phyloP scores from a whole-genome alignment of 2,329 filamentous ascomycete genomes.

The Bisporella sp. region DNA sequence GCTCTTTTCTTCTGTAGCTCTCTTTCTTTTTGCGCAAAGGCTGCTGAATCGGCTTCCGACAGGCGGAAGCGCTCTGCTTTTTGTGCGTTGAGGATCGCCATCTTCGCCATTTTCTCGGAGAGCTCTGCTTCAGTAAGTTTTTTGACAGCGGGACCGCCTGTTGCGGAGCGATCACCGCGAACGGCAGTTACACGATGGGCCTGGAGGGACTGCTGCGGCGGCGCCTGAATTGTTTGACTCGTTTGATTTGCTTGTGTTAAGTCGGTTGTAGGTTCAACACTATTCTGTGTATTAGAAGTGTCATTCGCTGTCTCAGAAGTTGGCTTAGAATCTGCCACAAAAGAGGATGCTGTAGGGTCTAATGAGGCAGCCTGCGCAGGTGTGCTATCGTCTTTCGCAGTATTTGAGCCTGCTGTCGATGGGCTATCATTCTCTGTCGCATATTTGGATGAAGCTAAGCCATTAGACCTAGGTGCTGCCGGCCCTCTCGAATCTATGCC shows the following conservation, averaged over 20 bases:
- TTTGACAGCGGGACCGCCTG: constrained; percentile 45
- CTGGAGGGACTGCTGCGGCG: too few relatives aligned
- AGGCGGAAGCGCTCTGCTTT: constrained; percentile 53
- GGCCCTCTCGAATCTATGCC: neutral
- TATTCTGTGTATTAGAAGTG: neutral
- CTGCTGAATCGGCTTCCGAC: constrained; percentile 61
- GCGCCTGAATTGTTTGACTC: neutral
- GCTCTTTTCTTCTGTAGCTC: constrained; percentile 44
- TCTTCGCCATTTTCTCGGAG: constrained; percentile 51
- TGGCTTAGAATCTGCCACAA: neutral
- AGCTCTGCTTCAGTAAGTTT: constrained; percentile 61
- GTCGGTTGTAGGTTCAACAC: neutral
- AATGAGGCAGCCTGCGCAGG: neutral
- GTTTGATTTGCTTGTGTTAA: neutral
- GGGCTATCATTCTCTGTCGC: neutral
- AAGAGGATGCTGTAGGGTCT: neutral
- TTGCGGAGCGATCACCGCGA: constrained; percentile 45
- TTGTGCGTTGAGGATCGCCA: constrained; percentile 53
- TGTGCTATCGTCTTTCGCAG: too few relatives aligned
- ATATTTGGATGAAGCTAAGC: neutral
- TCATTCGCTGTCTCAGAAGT: neutral
- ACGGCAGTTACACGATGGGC: constrained; percentile 31
- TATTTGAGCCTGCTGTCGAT: too few relatives aligned
- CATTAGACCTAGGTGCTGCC: neutral
- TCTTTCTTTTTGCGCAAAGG: constrained; percentile 57